A percentile compares a stretch with the other conserved stretches of the same genome.
Evolutionary conservation across 2,329 filamentous ascomycete genomes (phyloP).

Genomic region (Monosporascus sp.): DNA sequence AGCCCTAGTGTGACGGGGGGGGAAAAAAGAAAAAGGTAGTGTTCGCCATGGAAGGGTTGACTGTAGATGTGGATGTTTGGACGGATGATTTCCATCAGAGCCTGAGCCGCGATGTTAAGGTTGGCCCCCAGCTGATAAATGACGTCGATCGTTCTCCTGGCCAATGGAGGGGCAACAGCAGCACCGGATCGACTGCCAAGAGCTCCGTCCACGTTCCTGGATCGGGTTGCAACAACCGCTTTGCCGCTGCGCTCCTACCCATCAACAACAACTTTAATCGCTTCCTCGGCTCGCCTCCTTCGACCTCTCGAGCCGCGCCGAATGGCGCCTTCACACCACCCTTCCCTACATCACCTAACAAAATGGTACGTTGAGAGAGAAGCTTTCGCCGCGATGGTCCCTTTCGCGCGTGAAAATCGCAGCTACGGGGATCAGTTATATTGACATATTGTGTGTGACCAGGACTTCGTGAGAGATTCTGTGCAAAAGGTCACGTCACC

Average conservation of each 20-base stretch:
- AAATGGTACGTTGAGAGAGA: constrained; percentile 11
- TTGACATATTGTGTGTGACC: background rate
- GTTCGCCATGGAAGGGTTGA: background rate
- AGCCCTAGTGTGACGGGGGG: background rate
- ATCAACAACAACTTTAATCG: background rate
- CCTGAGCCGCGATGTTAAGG: background rate
- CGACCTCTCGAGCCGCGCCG: constrained; percentile 3
- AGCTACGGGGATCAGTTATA: background rate
- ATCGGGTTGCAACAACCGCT: background rate
- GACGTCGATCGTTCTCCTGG: constrained; percentile 9
- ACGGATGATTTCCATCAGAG: background rate
- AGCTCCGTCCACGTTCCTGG: constrained; percentile 7
- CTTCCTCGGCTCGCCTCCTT: background rate
- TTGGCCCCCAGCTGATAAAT: background rate
- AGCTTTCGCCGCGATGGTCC: constrained; percentile 2
- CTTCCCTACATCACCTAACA: background rate
- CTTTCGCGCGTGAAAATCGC: background rate
- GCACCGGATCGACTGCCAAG: constrained; percentile 11
- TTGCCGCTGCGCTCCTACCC: background rate
- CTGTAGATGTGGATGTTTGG: background rate
- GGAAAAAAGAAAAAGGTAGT: background rate
- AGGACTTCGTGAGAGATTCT: constrained; percentile 24
- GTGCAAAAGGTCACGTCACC: constrained; percentile 43
- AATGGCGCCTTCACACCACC: constrained; percentile 8
- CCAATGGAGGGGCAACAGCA: constrained; percentile 3